Evolutionary conservation across 495 filamentous ascomycete genomes (phyloP).

Genomic region (Parathielavia appendiculata): DNA sequence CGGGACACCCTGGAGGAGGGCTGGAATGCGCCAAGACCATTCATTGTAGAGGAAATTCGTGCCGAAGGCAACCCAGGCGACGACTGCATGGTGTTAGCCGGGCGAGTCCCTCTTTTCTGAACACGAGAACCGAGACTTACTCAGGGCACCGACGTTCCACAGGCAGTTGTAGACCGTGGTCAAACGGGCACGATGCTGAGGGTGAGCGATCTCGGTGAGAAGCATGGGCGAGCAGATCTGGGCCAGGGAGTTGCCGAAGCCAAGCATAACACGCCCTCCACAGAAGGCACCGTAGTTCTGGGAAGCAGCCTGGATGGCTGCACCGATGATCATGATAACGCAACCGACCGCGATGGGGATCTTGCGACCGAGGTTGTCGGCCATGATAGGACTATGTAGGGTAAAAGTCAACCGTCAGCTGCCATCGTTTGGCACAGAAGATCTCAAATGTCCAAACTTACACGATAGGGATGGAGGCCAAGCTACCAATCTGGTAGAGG

Average conservation of each 20-base stretch:
- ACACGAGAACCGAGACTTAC: constrained; percentile 24
- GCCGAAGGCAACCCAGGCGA: constrained; percentile 49
- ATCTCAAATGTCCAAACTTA: constrained; percentile 30
- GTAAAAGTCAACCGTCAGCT: constrained; percentile 22
- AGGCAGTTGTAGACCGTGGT: constrained; percentile 63
- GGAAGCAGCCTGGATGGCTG: constrained; percentile 49
- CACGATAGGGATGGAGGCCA: constrained; percentile 61
- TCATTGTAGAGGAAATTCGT: constrained; percentile 46
- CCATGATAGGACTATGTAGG: constrained; percentile 48
- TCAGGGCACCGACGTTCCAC: constrained; percentile 55
- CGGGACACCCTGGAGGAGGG: constrained; percentile 51
- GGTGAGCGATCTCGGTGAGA: constrained; percentile 60
- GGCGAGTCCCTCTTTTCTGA: too few relatives aligned
- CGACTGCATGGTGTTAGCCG: constrained; percentile 43
- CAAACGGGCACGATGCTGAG: constrained; percentile 61
- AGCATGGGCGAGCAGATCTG: constrained; percentile 60
- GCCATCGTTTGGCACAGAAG: not conserved
- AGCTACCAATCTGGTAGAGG: constrained; percentile 63
- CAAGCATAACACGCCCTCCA: constrained; percentile 48
- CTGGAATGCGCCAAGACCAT: constrained; percentile 52
- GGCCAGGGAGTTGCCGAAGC: constrained; percentile 54
- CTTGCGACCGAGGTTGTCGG: constrained; percentile 59
- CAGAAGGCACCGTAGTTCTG: constrained; percentile 41
- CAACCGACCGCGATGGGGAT: constrained; percentile 57
- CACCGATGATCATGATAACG: constrained; percentile 59